Evolutionary conservation across 169 alveolate species (phyloP).

Genomic region (Cystoisospora suis): DNA sequence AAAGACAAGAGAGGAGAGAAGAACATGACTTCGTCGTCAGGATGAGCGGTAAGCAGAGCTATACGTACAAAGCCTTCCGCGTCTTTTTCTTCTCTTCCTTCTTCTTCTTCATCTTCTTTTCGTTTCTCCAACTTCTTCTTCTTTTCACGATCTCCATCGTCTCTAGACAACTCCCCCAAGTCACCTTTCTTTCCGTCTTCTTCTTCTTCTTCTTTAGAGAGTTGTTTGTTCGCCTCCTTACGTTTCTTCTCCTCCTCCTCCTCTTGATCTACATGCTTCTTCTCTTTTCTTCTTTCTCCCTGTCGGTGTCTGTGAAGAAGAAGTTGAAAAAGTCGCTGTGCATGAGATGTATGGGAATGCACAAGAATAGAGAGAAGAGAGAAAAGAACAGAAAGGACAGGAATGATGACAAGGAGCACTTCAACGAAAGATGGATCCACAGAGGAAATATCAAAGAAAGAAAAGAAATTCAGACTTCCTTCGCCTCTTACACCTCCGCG

Average conservation of each 20-base stretch:
- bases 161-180: no score
- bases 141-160: no score
- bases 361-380: neutral
- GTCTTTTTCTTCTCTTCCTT: neutral
- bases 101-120: no score
- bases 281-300: neutral
- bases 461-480: neutral
- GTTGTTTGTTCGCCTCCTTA: no score
- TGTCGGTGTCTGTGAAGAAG: neutral
- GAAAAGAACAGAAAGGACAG: neutral
- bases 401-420: neutral
- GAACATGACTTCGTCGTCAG: slow-evolving; percentile 63
- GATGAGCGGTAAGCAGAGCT: slow-evolving; percentile 48
- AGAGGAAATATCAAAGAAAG: neutral
- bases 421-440: neutral
- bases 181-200: neutral
- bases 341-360: neutral
- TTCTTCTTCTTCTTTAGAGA: neutral
- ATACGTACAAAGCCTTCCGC: neutral
- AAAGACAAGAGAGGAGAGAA: slow-evolving; percentile 45
- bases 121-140: no score
- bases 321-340: neutral
- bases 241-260: neutral
- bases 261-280: neutral
- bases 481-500: neutral